phyloP scores from a whole-genome alignment of 2,329 filamentous ascomycete genomes.

The Penicillium sp. region DNA sequence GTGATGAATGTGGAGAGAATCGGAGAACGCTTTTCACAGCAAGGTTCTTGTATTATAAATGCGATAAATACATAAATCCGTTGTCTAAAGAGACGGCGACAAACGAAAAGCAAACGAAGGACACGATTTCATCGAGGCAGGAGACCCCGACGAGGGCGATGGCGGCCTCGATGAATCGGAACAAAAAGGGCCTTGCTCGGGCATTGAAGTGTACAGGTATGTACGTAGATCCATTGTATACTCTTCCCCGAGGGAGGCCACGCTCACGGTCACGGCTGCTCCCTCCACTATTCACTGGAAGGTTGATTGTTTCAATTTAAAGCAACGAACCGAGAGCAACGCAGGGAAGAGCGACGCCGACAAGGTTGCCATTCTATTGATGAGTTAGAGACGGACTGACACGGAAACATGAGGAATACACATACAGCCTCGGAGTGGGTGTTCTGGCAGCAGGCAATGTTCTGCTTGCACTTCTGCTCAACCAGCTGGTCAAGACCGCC shows the following conservation, averaged over 20 bases:
- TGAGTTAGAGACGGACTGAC: no score
- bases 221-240: constrained; percentile 2
- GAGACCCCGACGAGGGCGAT: no score
- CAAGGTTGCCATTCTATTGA: constrained; percentile 25
- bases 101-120: constrained; percentile 10
- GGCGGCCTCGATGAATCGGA: constrained; percentile 1
- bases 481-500: constrained; percentile 22
- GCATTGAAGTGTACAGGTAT: constrained; percentile 11
- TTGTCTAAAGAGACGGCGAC: constrained; percentile 3
- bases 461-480: constrained; percentile 32
- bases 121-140: no score
- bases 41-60: constrained; percentile 1
- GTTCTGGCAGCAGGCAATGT: constrained; percentile 34
- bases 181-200: constrained; percentile 4
- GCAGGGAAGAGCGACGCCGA: constrained; percentile 32
- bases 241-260: constrained; percentile 2
- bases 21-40: no score
- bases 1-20: no score
- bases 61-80: constrained; percentile 12
- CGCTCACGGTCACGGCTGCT: not conserved
- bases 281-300: not conserved
- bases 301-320: constrained; percentile 18
- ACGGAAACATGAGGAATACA: not conserved
- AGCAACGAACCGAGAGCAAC: constrained; percentile 31
- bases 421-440: constrained; percentile 21